phyloP scores from a whole-genome alignment of 2,329 filamentous ascomycete species.

The Chalara sp. region DNA sequence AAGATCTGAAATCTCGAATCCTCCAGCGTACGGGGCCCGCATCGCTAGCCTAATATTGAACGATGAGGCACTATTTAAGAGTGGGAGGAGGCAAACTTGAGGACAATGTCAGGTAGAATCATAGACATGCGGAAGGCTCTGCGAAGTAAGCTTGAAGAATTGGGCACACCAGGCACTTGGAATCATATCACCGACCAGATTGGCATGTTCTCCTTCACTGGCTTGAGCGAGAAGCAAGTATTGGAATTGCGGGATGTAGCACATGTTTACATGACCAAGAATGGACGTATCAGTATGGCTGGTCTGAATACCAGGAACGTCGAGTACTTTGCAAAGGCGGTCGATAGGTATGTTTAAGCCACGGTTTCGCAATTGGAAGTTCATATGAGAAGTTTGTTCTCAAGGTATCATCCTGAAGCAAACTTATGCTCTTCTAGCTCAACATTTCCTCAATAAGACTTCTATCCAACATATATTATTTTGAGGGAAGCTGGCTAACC shows the following conservation, averaged over 20 bases:
- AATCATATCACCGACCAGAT: conserved; percentile 98
- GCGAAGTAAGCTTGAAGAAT: conserved; percentile 71
- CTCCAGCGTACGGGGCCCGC: conserved; percentile 86
- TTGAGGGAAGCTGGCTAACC: too few species aligned
- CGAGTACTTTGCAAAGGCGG: conserved; percentile 85
- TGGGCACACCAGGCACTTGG: conserved; percentile 85
- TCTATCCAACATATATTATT: too few species aligned
- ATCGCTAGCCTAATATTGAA: conserved; percentile 84
- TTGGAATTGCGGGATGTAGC: conserved; percentile 59
- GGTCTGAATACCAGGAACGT: conserved; percentile 91
- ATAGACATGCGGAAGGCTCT: conserved; percentile 81
- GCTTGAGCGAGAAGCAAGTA: conserved; percentile 68
- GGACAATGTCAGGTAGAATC: conserved; percentile 93
- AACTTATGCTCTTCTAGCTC: too few species aligned
- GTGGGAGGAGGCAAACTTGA: conserved; percentile 85
- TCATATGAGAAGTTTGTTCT: too few species aligned
- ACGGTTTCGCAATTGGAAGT: too few species aligned
- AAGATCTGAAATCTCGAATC: conserved; percentile 95
- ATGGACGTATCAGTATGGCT: conserved; percentile 96
- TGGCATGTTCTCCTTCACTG: conserved; percentile 97
- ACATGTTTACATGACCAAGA: conserved; percentile 93
- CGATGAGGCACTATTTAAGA: conserved; percentile 72
- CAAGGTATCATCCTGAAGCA: too few species aligned
- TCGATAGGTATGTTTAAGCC: conserved; percentile 67
- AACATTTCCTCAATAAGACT: too few species aligned